These are phyloP conservation scores for Wickerhamiella australiensis DNA, from an alignment of 805 yeast genomes.

Conservation along the genomic window DNA sequence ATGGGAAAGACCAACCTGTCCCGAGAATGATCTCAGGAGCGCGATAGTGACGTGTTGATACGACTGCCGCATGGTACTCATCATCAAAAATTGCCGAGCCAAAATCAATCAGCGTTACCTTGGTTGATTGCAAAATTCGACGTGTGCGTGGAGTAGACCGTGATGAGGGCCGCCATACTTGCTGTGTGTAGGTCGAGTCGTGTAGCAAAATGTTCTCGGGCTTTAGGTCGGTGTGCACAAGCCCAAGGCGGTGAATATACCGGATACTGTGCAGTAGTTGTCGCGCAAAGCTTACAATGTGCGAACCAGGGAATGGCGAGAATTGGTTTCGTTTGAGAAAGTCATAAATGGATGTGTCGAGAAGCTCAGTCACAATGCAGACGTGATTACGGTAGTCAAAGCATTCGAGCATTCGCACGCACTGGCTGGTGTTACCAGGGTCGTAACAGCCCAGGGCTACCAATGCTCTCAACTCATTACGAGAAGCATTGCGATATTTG, in stretches of 20 bases:
- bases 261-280: slow-evolving; percentile 79
- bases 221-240: slow-evolving; percentile 91
- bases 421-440: slow-evolving; percentile 52
- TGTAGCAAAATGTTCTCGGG: slow-evolving; percentile 79
- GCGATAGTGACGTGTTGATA: slow-evolving; percentile 89
- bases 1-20: slow-evolving; percentile 92
- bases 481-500: slow-evolving; percentile 90
- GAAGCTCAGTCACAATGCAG: slow-evolving; percentile 80
- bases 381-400: slow-evolving; percentile 90
- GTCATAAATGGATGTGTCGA: slow-evolving; percentile 78
- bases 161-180: slow-evolving; percentile 12
- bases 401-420: slow-evolving; percentile 78
- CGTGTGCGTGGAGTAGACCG: slow-evolving; percentile 19
- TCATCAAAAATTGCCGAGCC: slow-evolving; percentile 94
- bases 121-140: slow-evolving; percentile 56
- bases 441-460: slow-evolving; percentile 63
- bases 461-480: slow-evolving; percentile 76
- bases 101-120: slow-evolving; percentile 83
- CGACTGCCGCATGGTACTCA: slow-evolving; percentile 85
- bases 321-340: slow-evolving; percentile 74
- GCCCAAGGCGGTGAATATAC: slow-evolving; percentile 74
- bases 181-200: slow-evolving; percentile 15
- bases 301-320: slow-evolving; percentile 87
- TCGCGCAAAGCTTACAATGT: slow-evolving; percentile 75
- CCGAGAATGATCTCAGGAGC: slow-evolving; percentile 96